These are phyloP conservation scores for Flaveria ramosissima DNA, from an alignment of 129 eudicot species.

Conservation along the genomic window DNA sequence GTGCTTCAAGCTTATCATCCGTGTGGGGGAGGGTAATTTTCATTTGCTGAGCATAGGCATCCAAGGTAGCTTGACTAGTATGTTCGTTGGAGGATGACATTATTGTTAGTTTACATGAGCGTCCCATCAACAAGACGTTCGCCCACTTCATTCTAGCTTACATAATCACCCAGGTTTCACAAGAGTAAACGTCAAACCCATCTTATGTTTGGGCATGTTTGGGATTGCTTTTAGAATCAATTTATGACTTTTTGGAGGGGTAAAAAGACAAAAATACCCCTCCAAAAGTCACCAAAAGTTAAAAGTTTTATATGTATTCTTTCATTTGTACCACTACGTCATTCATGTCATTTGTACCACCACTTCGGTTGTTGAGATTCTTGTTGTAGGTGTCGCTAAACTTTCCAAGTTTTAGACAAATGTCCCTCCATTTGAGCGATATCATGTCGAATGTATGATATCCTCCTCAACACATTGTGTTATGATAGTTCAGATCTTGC, in stretches of 20 bases:
- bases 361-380: background rate
- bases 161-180: background rate
- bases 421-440: background rate
- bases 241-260: too few species aligned
- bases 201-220: too few species aligned
- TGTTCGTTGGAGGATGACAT: background rate
- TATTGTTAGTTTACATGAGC: background rate
- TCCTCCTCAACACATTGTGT: too few species aligned
- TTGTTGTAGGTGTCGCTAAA: background rate
- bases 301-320: too few species aligned
- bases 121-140: background rate
- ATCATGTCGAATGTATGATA: background rate
- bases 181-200: too few species aligned
- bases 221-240: too few species aligned
- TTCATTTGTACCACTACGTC: background rate
- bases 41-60: background rate
- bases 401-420: background rate
- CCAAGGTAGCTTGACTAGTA: background rate
- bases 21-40: too few species aligned
- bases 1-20: background rate
- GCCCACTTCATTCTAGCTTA: background rate
- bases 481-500: too few species aligned
- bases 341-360: background rate
- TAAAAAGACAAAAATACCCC: too few species aligned
- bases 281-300: too few species aligned